phyloP scores from a whole-genome alignment of 768 basidiomycete genomes.

The Suillus luteus region DNA sequence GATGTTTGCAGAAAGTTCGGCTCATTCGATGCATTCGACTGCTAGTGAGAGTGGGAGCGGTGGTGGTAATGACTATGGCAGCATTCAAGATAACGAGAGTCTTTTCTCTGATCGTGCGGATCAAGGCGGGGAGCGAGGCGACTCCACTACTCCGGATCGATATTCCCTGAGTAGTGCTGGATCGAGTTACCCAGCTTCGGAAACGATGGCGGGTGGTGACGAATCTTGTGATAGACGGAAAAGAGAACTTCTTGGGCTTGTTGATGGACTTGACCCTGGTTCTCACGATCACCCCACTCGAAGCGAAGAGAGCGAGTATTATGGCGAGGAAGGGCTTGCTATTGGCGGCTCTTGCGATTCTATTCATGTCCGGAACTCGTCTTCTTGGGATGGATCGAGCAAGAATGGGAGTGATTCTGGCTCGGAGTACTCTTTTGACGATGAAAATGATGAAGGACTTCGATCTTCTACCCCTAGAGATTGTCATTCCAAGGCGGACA shows the following conservation, averaged over 20 bases:
- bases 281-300: constrained; percentile 12
- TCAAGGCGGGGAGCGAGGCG: constrained; percentile 10
- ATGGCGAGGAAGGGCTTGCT: constrained; percentile 38
- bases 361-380: not conserved
- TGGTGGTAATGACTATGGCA: not conserved
- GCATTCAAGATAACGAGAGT: constrained; percentile 2
- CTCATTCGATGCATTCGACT: not conserved
- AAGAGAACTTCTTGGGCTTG: constrained; percentile 39
- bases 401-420: constrained; percentile 27
- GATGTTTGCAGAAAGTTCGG: constrained; percentile 7
- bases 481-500: constrained; percentile 7
- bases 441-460: constrained; percentile 19
- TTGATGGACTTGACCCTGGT: constrained; percentile 32
- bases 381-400: not conserved
- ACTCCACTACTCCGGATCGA: not conserved
- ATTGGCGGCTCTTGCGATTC: constrained; percentile 35
- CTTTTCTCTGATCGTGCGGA: constrained; percentile 14
- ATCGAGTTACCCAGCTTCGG: constrained; percentile 6
- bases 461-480: constrained; percentile 10
- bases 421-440: constrained; percentile 34
- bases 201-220: constrained; percentile 16
- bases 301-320: constrained; percentile 36
- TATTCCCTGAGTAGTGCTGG: constrained; percentile 2
- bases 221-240: constrained; percentile 32
- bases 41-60: constrained; percentile 1